A percentile compares a stretch with the other conserved stretches of the same genome.
These are phyloP conservation scores for Debaryomyces tyrocola DNA, from an alignment of 805 yeast species.

Conservation along the genomic window DNA sequence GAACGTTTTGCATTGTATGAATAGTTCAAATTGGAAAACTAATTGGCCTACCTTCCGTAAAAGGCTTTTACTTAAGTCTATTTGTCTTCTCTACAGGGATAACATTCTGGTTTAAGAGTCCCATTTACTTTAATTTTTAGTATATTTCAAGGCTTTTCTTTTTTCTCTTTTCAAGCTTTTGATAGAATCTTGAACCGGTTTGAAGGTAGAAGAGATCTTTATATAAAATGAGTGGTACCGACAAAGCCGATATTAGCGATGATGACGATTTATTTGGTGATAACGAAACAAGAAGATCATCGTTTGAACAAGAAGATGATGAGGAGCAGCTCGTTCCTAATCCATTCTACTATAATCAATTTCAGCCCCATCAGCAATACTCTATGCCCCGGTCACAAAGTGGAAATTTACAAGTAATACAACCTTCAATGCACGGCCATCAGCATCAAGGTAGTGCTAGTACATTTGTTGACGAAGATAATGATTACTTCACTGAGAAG, in stretches of 20 bases:
- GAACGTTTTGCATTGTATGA: background rate
- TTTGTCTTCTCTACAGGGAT: background rate
- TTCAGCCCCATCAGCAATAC: background rate
- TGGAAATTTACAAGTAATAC: background rate
- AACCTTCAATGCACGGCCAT: background rate
- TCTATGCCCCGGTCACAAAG: background rate
- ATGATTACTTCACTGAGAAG: slow-evolving; percentile 1
- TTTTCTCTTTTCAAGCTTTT: background rate
- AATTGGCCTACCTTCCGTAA: too few relatives aligned
- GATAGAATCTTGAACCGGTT: too few relatives aligned
- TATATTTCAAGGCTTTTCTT: background rate
- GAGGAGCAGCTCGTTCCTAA: background rate
- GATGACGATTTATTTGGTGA: slow-evolving; percentile 10
- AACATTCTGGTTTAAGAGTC: background rate
- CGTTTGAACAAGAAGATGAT: background rate
- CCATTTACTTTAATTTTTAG: too few relatives aligned
- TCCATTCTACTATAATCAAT: background rate
- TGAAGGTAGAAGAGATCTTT: background rate
- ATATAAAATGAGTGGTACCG: background rate
- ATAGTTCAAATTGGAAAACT: too few relatives aligned
- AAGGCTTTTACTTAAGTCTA: background rate
- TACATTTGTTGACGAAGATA: slow-evolving; percentile 21
- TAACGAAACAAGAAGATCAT: background rate
- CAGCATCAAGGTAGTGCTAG: slow-evolving; percentile 15
- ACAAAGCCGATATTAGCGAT: slow-evolving; percentile 1